These are phyloP conservation scores for Coleophoma eucalyptorum DNA, from an alignment of 2,329 filamentous ascomycete genomes.

Conservation along the genomic window DNA sequence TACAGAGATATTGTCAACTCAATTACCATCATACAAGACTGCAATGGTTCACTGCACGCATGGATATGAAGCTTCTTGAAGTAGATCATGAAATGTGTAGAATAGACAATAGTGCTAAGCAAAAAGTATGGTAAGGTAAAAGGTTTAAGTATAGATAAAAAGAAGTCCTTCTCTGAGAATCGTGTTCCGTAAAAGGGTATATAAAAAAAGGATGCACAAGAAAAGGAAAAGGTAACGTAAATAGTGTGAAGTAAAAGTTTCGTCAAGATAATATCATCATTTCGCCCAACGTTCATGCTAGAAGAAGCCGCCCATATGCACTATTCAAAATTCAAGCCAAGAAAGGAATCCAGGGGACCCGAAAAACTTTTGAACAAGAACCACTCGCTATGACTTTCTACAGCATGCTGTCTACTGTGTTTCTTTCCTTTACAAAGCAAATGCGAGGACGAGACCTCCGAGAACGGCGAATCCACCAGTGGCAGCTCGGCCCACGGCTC, in stretches of 20 bases:
- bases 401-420: too few species aligned
- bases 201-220: background rate
- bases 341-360: background rate
- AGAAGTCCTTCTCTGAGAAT: too few species aligned
- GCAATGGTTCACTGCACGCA: too few species aligned
- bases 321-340: background rate
- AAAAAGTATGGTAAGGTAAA: too few species aligned
- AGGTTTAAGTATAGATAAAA: too few species aligned
- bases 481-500: conserved; percentile 9
- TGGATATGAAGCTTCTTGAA: too few species aligned
- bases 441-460: conserved; percentile 17
- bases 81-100: too few species aligned
- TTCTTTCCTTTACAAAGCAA: conserved; percentile 14
- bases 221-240: background rate
- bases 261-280: background rate
- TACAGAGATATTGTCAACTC: too few species aligned
- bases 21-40: too few species aligned
- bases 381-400: background rate
- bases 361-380: background rate
- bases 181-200: too few species aligned
- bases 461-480: conserved; percentile 15
- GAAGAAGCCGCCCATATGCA: background rate
- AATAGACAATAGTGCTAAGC: too few species aligned
- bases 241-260: background rate
- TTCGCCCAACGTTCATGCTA: background rate